Evolutionary conservation across 2,329 filamentous ascomycete species (phyloP).

Genomic region (Sclerotiophoma versabilis): DNA sequence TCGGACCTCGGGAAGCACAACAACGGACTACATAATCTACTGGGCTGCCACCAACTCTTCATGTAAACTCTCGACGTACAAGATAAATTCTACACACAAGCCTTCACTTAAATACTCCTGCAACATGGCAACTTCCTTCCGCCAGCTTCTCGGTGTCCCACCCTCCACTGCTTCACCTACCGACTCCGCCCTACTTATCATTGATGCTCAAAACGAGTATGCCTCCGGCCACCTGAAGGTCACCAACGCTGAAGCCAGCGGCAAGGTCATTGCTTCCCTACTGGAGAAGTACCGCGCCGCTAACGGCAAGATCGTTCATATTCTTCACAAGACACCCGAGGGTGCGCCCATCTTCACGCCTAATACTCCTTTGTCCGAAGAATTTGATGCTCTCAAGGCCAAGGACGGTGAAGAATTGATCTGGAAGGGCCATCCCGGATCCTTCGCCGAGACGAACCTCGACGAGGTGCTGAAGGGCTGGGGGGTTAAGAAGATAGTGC

Average conservation of each 20-base stretch:
- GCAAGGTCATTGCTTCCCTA: constrained; percentile 62
- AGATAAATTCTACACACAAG: background rate
- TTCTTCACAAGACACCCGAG: constrained; percentile 64
- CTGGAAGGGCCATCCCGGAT: constrained; percentile 62
- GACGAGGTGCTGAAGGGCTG: constrained; percentile 59
- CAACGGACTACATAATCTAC: background rate
- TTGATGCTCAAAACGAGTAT: constrained; percentile 76
- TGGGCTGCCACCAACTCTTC: background rate
- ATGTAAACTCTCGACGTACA: background rate
- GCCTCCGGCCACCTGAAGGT: constrained; percentile 64
- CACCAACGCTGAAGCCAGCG: constrained; percentile 59
- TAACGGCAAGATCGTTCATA: constrained; percentile 64
- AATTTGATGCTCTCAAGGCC: constrained; percentile 65
- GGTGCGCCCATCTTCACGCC: constrained; percentile 72
- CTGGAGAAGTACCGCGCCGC: constrained; percentile 65
- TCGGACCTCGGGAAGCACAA: background rate
- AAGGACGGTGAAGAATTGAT: constrained; percentile 61
- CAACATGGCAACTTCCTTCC: constrained; percentile 50
- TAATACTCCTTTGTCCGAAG: constrained; percentile 62
- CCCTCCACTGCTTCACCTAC: constrained; percentile 62
- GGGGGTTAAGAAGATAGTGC: constrained; percentile 65
- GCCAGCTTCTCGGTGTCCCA: constrained; percentile 59
- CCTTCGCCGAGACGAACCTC: constrained; percentile 67
- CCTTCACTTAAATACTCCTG: background rate
- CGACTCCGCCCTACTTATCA: constrained; percentile 69